Conservation (phyloP, 1,284 basidiomycete genomes). For the Thecaphora frezii region DNA sequence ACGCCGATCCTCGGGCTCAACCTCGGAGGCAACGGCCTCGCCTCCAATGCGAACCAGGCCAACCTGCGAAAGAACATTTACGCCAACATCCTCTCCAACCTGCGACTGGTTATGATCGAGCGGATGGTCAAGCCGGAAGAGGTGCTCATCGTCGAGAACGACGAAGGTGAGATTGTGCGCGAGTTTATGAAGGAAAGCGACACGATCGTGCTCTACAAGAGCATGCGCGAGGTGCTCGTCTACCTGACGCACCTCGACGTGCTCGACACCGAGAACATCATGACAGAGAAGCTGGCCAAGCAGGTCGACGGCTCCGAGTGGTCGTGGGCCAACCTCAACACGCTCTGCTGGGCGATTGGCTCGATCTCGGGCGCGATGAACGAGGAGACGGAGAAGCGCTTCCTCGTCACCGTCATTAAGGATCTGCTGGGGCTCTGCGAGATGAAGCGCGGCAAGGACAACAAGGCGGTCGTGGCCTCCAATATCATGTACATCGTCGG, state of each 20-base stretch:
- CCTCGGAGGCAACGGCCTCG: constrained; percentile 49
- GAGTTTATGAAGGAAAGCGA: constrained; percentile 99
- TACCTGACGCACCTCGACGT: constrained; percentile 98
- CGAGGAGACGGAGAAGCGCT: constrained; percentile 96
- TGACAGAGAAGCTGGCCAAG: constrained; percentile 83
- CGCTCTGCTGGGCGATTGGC: constrained; percentile 98
- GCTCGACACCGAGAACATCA: constrained; percentile 90
- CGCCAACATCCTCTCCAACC: constrained; percentile 88
- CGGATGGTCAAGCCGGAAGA: constrained; percentile 99
- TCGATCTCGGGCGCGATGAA: constrained; percentile 99
- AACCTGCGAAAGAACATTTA: constrained; percentile 81
- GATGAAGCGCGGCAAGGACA: constrained; percentile 99
- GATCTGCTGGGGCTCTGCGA: constrained; percentile 94
- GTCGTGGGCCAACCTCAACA: constrained; percentile 99
- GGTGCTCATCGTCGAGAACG: constrained; percentile 92
- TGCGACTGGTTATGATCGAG: constrained; percentile 95
- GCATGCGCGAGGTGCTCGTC: constrained; percentile 89
- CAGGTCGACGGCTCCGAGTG: constrained; percentile 97
- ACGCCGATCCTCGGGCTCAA: constrained; percentile 91
- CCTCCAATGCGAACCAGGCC: constrained; percentile 24
- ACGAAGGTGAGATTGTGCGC: constrained; percentile 98
- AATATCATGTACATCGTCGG: constrained; percentile 99
- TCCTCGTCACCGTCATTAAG: constrained; percentile 98
- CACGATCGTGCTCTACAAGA: constrained; percentile 98
- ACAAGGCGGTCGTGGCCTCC: constrained; percentile 98